Base-by-base conservation (phyloP, 805 yeast species). In the Yarrowia osloensis region DNA sequence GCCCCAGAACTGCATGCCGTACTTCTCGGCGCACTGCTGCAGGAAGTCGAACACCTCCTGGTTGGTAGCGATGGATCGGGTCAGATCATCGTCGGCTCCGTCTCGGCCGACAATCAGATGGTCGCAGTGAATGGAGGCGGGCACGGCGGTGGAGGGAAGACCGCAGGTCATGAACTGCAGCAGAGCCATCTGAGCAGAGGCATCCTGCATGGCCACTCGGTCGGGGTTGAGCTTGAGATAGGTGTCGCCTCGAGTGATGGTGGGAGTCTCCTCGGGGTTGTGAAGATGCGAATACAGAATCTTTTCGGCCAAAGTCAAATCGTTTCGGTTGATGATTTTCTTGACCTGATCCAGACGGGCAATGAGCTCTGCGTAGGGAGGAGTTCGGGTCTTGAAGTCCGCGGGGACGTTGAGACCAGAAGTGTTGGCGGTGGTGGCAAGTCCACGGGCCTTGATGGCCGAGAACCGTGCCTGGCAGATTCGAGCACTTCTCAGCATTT, bases 141-240 rank as follows among this genome's bases (percentile, higher is more conserved):
- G 99, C 9, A 96, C 97, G 7, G 90, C 89, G 21, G 97, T 94
- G 40, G 85, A 78, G 62, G 89, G 82, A 85, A 94, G 86, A 40
- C 97, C 96, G 71, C 97, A 94, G 66, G 98, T 91, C 97, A 95
- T 95, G 81, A 95, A 95, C 81, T 95, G 99, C 73, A 95, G 82
- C 72, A 95, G 82, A n/a, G 99, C 99, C 91, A 94, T 95, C 81
- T 95, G 99, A 21, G 99, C 99, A 35, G 97, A 90, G n/a, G 99
- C 99, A 83, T 95, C 99, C 82, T 95, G 99, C 96, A 96, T 94
- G 29, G 99, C 99, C 57, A 95, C 98, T 77, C 99, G 87, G 77
- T 95, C 99, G 26, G 99, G 99, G 77, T 90, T 86, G 74, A 95
- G 84, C 82, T 95, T 95, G 77, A 95, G 84, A 80, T 95, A 95